Percentiles rank a stretch among this genome's conserved stretches.
These are phyloP conservation scores for Pascua guehoae DNA, from an alignment of 1,284 basidiomycete species.

Conservation along the genomic window DNA sequence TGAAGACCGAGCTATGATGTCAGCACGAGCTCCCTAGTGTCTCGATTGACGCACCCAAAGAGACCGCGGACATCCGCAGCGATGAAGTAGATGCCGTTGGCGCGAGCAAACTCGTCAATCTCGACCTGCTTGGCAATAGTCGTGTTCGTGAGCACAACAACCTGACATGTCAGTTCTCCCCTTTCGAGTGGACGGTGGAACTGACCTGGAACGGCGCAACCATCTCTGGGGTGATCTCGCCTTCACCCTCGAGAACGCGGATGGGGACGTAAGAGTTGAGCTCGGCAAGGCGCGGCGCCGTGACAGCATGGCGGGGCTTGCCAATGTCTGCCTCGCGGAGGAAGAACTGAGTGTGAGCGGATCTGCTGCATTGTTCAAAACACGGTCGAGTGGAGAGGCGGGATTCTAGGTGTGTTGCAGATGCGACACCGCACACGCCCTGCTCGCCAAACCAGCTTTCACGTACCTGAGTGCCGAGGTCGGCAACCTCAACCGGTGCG, in stretches of 20 bases:
- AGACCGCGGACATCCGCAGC: conserved; percentile 88
- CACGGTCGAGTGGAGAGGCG: neutral
- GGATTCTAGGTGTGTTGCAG: neutral
- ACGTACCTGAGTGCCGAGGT: conserved; percentile 85
- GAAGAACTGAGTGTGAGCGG: conserved; percentile 69
- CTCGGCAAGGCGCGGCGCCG: conserved; percentile 85
- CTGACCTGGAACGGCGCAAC: conserved; percentile 82
- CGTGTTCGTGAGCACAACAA: conserved; percentile 81
- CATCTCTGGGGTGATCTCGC: conserved; percentile 72
- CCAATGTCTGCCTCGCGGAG: conserved; percentile 83
- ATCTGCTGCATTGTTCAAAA: neutral
- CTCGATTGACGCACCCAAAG: conserved; percentile 67
- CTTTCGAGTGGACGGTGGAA: neutral
- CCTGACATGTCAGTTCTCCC: conserved; percentile 52
- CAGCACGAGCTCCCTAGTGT: neutral
- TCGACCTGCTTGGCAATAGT: conserved; percentile 80
- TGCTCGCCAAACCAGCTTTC: neutral
- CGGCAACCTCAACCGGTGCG: conserved; percentile 75
- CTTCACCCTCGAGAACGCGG: conserved; percentile 66
- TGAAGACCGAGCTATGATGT: conserved; percentile 73
- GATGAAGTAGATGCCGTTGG: conserved; percentile 86
- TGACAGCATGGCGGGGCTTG: conserved; percentile 78
- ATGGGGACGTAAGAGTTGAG: conserved; percentile 96
- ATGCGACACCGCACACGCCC: neutral
- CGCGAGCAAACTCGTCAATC: conserved; percentile 90